Evolutionary conservation across 805 yeast genomes (phyloP), one percentile per base, ranked within the genome.

Genomic region (Lachancea sp.): DNA sequence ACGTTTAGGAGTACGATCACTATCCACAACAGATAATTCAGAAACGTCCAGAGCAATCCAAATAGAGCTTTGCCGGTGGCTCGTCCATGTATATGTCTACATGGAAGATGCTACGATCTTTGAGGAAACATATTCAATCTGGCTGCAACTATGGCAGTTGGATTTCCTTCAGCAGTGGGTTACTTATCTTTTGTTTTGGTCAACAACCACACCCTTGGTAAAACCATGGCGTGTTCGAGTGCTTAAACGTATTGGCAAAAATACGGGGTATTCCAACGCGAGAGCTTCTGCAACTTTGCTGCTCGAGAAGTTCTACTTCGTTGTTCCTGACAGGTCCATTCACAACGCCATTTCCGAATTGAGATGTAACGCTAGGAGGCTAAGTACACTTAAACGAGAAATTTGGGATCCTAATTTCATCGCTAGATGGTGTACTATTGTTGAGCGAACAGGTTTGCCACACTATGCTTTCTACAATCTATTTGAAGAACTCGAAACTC

Each of bases 121-220:
- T 12, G 46, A 42, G 1, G 37, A 38, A 16, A 25, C 53, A 3
- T 54, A 54, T 33, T 59, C 68, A 2, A 16, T 58, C 8, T 51
- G 64, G 46, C 52, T 65, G 37, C 63, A 66, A 30, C 51, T 57
- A 16, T 51, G 70, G 53, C 62, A 61, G 40, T 62, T 51, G 36
- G 65, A 60, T n/a, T 65, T 48, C 40, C 38, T 67, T 2, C 62
- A 67, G 41, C 47, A 55, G 3, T 53, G 61, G 48, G 42, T 65
- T 17, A 60, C 69, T 1, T 60, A 60, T 29, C 36, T 68, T 2
- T 39, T 68, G 4, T 48, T 66, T 26, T 54, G 67, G 50, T 39
- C 55, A 2, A 60, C 69, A 0, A 51, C 49, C n/a, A 41, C 42
- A 1, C 43, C 38, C 1, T 64, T 64, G 29, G 56, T 66, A 3